Evolutionary conservation across 2,329 filamentous ascomycete genomes (phyloP), one percentile per base, ranked within the genome.

Genomic region (Purpureocillium takamizusanense): DNA sequence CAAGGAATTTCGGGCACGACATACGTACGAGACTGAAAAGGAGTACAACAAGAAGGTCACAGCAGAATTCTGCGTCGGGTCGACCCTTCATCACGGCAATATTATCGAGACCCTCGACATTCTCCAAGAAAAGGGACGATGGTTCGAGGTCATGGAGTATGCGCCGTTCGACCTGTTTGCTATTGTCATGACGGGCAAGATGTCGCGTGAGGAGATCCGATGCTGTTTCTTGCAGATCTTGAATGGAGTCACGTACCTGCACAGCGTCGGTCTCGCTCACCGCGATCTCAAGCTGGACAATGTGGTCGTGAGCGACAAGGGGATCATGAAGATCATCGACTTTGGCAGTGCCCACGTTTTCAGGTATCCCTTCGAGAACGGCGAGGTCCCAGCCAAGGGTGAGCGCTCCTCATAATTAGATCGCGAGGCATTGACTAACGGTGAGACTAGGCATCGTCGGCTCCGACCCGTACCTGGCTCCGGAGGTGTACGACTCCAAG

Each of bases 61-160:
- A 1, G 90, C 92, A 3, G 92, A 98, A 56, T 98, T 98, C 61
- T 98, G 92, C 57, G 90, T 98, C 50, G 92, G 92, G 11, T 97
- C 90, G 3, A 95, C 92, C 0, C 69, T 98, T 29, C 92, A 97
- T 53, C 92, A 98, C 53, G 90, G 92, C 51, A 98, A 98, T 57
- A 88, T 98, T 50, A 97, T 98, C 52, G 92, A 98, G 61, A 97
- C 92, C 1, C 74, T 98, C 48, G 92, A 98, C 60, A 94, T 98
- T 46, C 78, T 98, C 10, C 86, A 94, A 49, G 92, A 98, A 63
- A 92, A 90, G 61, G 80, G 78, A 36, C 88, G 83, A 47, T 98
- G 92, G 87, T 98, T 88, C 54, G 90, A 97, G 55, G 92, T 98
- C 31, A 98, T 98, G 92, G 92, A 98, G 57, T 98, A 94, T 55